Evolutionary conservation across 257 asterid species (phyloP), one percentile per base, ranked within the genome.

Genomic region (Capsicum baccatum): DNA sequence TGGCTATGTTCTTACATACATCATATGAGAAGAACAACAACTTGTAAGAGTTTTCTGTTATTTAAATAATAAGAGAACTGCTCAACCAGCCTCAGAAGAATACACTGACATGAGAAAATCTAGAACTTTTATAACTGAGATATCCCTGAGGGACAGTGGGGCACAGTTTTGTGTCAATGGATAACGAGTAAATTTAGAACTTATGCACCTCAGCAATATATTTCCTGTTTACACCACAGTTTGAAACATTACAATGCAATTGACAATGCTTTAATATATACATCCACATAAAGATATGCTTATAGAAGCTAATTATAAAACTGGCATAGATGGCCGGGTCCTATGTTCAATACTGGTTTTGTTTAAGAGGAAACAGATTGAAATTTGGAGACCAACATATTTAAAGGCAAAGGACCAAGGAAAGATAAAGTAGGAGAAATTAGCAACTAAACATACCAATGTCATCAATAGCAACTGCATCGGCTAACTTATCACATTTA

Each of bases 401-500:
- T 21, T 47, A 76, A 76, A 52, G 26, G 8, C 8, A 6, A 76
- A 76, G 21, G 26, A 13, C 14, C 47, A 21, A 76, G 21, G 44
- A 8, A 76, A 66, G 44, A 85, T 58, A 15, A 83, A 76, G 79
- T 52, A 82, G 76, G 83, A 81, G 35, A 79, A 85, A 82, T 85
- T 82, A 70, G 56, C 79, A 73, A 82, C 37, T 70, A 79, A 84
- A 88, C 98, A 88, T 47, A 96, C 99, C 98, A 47, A 89, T 86
- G 88, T 92, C 97, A 87, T 94, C 98, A 80, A 91, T 85, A 73
- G 90, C 89, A 85, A 93, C 84, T 63, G 94, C 97, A 87, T 93
- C 92, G 16, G 95, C 91, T 84, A 96, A 89, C 89, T 91, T 94
- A 80, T 92, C 92, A 79, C 98, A 96, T 90, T 94, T 96, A 79